These are phyloP conservation scores for Aspergillus phoenicis DNA, from an alignment of 2,329 filamentous ascomycete genomes.

Conservation along the genomic window DNA sequence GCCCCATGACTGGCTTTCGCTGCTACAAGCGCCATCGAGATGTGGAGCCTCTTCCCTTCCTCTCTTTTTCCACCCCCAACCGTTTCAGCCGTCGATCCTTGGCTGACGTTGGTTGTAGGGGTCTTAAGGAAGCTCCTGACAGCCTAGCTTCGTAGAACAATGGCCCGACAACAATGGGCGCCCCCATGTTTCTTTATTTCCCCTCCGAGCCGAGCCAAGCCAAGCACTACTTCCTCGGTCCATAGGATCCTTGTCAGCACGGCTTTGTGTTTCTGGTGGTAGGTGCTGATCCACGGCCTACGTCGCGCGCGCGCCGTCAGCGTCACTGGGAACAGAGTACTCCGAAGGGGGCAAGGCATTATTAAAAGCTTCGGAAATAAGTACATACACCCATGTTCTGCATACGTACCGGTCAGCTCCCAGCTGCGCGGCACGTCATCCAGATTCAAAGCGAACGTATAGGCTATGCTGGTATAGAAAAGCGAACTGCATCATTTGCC, in stretches of 20 bases:
- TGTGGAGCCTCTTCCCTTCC: constrained; percentile 1
- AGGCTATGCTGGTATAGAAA: constrained; percentile 6
- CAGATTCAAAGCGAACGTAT: background rate
- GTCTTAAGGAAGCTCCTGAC: background rate
- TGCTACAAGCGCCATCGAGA: background rate
- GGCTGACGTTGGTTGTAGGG: constrained; percentile 16
- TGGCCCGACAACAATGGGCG: background rate
- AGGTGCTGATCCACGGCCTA: background rate
- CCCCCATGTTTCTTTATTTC: too few relatives aligned
- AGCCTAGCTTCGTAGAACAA: background rate
- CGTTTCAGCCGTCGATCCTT: constrained; percentile 20
- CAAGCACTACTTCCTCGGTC: background rate
- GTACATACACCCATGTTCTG: constrained; percentile 5
- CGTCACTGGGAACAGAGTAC: background rate
- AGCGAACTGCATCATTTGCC: constrained; percentile 9
- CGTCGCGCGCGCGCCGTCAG: background rate
- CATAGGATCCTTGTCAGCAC: background rate
- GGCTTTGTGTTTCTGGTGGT: background rate
- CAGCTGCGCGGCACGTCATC: background rate
- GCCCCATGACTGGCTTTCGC: background rate
- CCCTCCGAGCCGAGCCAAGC: background rate
- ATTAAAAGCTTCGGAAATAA: constrained; percentile 7
- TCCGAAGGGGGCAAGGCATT: background rate
- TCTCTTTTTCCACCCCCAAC: constrained; percentile 6
- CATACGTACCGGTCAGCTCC: background rate